phyloP scores from a whole-genome alignment of 2,329 filamentous ascomycete genomes.

The Tolypocladium amazonense region DNA sequence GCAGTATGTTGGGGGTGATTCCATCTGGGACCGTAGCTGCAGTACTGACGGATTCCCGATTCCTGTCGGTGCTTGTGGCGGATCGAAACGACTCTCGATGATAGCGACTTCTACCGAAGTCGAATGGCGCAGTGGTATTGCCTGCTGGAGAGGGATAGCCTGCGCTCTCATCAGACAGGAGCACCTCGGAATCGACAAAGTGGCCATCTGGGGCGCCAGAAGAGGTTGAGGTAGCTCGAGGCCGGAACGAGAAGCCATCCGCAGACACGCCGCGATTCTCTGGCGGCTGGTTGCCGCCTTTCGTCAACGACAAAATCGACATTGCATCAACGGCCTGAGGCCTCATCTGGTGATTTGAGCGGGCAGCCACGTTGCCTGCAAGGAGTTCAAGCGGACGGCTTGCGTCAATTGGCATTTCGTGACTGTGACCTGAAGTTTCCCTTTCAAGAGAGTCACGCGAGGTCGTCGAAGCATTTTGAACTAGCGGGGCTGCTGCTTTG shows the following conservation, averaged over 20 bases:
- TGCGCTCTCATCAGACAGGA: conserved; percentile 16
- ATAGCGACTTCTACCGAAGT: background rate
- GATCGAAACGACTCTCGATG: conserved; percentile 10
- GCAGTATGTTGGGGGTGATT: conserved; percentile 11
- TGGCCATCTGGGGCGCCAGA: conserved; percentile 2
- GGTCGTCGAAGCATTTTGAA: background rate
- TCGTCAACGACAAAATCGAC: conserved; percentile 11
- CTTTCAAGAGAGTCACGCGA: background rate
- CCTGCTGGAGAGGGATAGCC: conserved; percentile 17
- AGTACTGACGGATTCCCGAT: conserved; percentile 9
- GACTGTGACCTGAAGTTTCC: background rate
- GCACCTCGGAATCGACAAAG: conserved; percentile 9
- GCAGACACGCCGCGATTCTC: background rate
- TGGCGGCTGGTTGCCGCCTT: conserved; percentile 7
- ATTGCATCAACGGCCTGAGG: conserved; percentile 7
- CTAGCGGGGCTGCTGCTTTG: background rate
- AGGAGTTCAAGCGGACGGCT: background rate
- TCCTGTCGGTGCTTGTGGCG: conserved; percentile 5
- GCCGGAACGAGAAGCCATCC: background rate
- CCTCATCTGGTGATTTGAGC: background rate
- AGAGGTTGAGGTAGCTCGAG: conserved; percentile 1
- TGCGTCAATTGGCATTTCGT: background rate
- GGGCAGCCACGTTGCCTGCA: background rate
- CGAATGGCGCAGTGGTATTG: conserved; percentile 2
- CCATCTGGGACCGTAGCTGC: conserved; percentile 7